Conservation (phyloP, 257 asterid species). For the Solanum pimpinellifolium region DNA sequence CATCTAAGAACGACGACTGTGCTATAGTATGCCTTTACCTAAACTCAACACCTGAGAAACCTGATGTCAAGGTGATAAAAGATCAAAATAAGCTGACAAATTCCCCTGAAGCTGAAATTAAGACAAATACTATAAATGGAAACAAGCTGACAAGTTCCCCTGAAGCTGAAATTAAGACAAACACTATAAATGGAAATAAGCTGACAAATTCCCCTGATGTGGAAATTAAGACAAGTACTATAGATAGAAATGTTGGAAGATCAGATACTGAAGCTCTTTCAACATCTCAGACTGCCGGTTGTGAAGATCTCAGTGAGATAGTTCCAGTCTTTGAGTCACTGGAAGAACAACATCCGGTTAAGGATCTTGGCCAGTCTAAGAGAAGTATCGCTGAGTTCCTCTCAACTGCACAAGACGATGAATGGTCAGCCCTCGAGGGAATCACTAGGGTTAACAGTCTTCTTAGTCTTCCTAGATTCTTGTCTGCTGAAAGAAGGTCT, state of each 20-base stretch:
- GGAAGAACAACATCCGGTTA: constrained; percentile 22
- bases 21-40: constrained; percentile 84
- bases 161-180: constrained; percentile 17
- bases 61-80: constrained; percentile 7
- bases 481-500: constrained; percentile 59
- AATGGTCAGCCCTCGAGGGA: constrained; percentile 97
- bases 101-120: constrained; percentile 16
- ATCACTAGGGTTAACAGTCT: constrained; percentile 84
- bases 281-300: constrained; percentile 7
- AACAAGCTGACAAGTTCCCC: constrained; percentile 7
- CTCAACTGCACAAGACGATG: constrained; percentile 70
- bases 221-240: constrained; percentile 12
- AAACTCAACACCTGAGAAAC: constrained; percentile 6
- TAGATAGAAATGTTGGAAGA: not conserved
- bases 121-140: constrained; percentile 10
- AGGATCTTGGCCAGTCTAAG: constrained; percentile 54
- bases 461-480: constrained; percentile 87
- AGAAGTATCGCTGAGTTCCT: constrained; percentile 93
- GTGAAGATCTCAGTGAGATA: constrained; percentile 44
- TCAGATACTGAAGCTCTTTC: constrained; percentile 1
- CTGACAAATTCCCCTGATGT: constrained; percentile 8
- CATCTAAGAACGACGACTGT: constrained; percentile 93
- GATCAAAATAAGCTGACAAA: constrained; percentile 6
- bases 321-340: constrained; percentile 45
- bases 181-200: constrained; percentile 6